Base-by-base conservation (phyloP, 2,329 filamentous ascomycete genomes). In the Rutstroemia sp. region DNA sequence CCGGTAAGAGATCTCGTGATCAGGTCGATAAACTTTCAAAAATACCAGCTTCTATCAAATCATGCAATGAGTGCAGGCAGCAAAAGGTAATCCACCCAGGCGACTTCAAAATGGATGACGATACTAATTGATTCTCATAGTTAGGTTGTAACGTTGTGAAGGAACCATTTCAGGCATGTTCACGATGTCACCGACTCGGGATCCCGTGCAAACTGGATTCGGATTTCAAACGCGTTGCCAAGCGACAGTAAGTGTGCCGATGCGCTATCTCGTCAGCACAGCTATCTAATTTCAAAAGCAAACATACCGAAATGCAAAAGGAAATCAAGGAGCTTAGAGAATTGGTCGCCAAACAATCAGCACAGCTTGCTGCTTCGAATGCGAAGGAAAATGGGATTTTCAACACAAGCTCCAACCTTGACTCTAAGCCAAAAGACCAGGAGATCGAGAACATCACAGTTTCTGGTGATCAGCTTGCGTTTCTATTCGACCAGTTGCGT, bases 161-260 rank as follows among this genome's bases (percentile, higher is more conserved):
- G 66, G 81, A 85, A 47, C 83, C 82, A 10, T 86, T 82, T 71
- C 74, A 75, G 59, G 75, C 78, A 52, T 87, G 83, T 71, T 77
- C 77, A 39, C 77, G 83, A 59, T 87, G 83, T 70, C 74, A 77
- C 60, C 84, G 84, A 62, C 77, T 86, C 57, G 78, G 77, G 59
- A 78, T 86, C 41, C 75, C 77, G 54, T 87, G 84, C 71, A 82
- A 83, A 65, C 85, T 87, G 68, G 82, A 86, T 65, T 79, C 81
- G 59, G 83, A 83, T 70, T 87, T 87, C 74, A 86, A 85, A 72
- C 79, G 84, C 59, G 73, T 86, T 37, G 83, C 82, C 49, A 86
- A 86, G 72, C 42, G 55, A 9, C 49, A 53, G 55, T 57, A 54
- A 23, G 49, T 42, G 16, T 25, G 5, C 14, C n/a, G 3, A 18